Base-by-base conservation (phyloP, 1,284 basidiomycete genomes). In the Cystobasidium sp. region DNA sequence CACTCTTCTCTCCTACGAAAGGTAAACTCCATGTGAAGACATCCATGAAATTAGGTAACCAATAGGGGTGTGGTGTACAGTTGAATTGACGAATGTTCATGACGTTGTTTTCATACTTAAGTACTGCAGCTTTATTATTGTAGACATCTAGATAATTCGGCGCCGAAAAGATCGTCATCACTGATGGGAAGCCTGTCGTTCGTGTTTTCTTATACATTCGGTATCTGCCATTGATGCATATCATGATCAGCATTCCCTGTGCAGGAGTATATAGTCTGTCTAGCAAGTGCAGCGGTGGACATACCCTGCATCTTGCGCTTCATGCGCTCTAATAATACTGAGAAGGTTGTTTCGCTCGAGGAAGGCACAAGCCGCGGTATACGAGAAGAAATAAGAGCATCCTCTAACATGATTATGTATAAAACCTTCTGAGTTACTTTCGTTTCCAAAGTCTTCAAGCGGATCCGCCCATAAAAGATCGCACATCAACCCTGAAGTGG, bases 21-120 rank as follows among this genome's bases (percentile, higher is more conserved):
- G 96, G 97, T 78, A 99, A 84, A 86, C 91, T 94, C 97, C 97
- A 99, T 0, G 96, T 98, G 83, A 99, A 99, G 49, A 93, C 96
- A 82, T 99, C 94, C 92, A 98, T 97, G 80, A 98, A 98, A 84
- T 98, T 99, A 2, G 96, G 96, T 52, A 99, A 85, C 92, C 92
- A 94, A 82, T 97, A 97, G 4, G 94, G 94, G 82, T 97, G 94
- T 16, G 94, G 94, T 6, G 91, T 94, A 82, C 91, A 93, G 84
- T 96, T 97, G 86, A 96, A 97, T 82, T 97, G 94, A 56, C 84
- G 88, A 79, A 94, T 94, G 82, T 97, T 97, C 89, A 97, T 91
- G 63, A 96, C 93, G 81, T 97, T 97, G 82, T 91, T 92, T 83
- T 97, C 94, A 82, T 97, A 96, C 84, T 97, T 96, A 81, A 97